Evolutionary conservation across 352 stramenopile species (phyloP).

Genomic region (Achlya hypogyna): DNA sequence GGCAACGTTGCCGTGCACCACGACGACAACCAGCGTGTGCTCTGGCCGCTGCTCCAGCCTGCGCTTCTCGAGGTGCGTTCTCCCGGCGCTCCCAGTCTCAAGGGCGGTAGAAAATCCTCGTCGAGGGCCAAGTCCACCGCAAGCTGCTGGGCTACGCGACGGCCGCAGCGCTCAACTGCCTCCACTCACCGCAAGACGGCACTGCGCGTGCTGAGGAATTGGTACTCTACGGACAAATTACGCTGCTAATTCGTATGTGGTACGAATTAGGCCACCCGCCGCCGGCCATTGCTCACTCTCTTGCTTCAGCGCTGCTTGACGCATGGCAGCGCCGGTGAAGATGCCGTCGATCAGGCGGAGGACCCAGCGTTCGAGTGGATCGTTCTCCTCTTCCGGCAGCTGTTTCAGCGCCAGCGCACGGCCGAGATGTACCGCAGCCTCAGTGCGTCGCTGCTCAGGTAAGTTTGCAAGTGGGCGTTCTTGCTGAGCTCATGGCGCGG

Average conservation of each 20-base stretch:
- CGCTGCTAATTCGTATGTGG: not conserved
- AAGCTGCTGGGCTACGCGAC: constrained; percentile 64
- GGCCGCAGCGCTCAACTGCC: constrained; percentile 57
- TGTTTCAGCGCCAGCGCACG: constrained; percentile 38
- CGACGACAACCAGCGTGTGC: constrained; percentile 32
- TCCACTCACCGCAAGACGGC: constrained; percentile 32
- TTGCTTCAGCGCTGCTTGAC: constrained; percentile 65
- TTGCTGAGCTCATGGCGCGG: not conserved
- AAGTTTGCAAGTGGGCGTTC: not conserved
- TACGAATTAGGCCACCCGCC: not conserved
- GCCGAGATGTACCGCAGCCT: constrained; percentile 66
- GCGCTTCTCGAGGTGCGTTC: constrained; percentile 49
- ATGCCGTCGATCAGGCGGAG: constrained; percentile 29
- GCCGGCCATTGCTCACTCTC: constrained; percentile 32
- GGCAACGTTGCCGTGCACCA: constrained; percentile 54
- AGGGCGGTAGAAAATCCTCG: constrained; percentile 57
- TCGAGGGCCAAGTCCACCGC: constrained; percentile 67
- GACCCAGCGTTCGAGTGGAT: constrained; percentile 79
- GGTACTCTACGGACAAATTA: constrained; percentile 24
- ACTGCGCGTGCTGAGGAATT: constrained; percentile 35
- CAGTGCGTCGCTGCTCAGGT: constrained; percentile 61
- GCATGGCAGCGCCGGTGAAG: constrained; percentile 21
- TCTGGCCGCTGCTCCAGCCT: constrained; percentile 59
- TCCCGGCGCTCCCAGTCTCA: not conserved
- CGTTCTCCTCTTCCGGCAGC: constrained; percentile 44